Conservation (phyloP, 2,329 filamentous ascomycete species). For the Kalaharituber pfeilii region DNA sequence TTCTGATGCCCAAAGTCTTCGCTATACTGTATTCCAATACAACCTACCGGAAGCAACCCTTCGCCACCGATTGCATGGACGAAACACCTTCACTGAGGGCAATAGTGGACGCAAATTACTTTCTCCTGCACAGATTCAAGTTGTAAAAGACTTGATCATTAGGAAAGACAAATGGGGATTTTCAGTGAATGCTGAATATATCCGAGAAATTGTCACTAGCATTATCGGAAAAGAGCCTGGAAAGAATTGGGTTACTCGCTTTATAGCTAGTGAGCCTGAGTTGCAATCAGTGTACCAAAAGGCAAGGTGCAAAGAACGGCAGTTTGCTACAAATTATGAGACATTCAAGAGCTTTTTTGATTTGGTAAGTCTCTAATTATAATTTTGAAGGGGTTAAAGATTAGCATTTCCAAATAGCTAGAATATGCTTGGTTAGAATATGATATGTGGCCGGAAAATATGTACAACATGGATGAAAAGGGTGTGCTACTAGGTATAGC, state of each 20-base stretch:
- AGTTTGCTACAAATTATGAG: not conserved
- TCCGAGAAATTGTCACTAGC: not conserved
- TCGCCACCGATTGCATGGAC: not conserved
- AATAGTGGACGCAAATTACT: not conserved
- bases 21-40: not conserved
- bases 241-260: not conserved
- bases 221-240: not conserved
- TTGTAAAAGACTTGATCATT: not conserved
- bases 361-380: not conserved
- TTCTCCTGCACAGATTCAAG: too few relatives aligned
- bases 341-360: not conserved
- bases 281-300: not conserved
- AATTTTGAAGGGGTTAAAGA: not conserved
- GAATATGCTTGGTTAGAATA: not conserved
- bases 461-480: conserved; percentile 3
- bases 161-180: not conserved
- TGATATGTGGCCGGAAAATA: not conserved
- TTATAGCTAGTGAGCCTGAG: not conserved
- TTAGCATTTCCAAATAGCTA: not conserved
- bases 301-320: not conserved
- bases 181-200: not conserved
- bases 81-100: not conserved
- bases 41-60: not conserved
- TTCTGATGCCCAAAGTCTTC: not conserved
- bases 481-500: not conserved